Conservation (phyloP, 495 filamentous ascomycete species). For the Copromyces sp. region DNA sequence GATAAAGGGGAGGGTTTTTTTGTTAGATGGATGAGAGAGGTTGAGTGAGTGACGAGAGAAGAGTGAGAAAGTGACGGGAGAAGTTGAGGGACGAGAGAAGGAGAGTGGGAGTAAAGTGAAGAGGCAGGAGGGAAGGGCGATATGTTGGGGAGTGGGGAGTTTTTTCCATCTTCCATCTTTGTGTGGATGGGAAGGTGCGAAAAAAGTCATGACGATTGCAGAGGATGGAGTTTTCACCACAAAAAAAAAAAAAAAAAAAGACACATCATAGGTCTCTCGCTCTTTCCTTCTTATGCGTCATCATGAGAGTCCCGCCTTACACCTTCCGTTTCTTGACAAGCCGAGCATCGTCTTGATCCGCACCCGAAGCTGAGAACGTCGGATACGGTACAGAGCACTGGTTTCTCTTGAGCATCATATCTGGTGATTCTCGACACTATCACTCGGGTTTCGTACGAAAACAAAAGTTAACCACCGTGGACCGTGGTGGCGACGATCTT, state of each 20-base stretch:
- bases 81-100: no score
- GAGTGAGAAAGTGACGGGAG: not conserved
- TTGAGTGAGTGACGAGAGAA: not conserved
- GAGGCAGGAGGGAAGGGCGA: no score
- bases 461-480: not conserved
- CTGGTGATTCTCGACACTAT: not conserved
- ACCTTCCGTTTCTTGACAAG: not conserved
- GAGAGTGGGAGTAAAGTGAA: no score
- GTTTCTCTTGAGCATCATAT: not conserved
- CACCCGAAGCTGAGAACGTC: not conserved
- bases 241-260: no score
- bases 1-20: no score
- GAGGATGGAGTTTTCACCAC: no score
- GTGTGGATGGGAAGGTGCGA: no score
- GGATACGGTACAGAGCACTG: not conserved
- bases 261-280: not conserved
- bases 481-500: not conserved
- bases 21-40: not conserved
- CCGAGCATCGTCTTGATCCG: not conserved
- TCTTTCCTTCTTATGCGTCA: not conserved
- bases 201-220: no score
- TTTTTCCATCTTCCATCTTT: no score
- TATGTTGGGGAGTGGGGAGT: no score
- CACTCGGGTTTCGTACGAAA: not conserved
- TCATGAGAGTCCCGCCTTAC: not conserved